Evolutionary conservation across 2,329 filamentous ascomycete genomes (phyloP).

Genomic region (Cladosporium sp.): DNA sequence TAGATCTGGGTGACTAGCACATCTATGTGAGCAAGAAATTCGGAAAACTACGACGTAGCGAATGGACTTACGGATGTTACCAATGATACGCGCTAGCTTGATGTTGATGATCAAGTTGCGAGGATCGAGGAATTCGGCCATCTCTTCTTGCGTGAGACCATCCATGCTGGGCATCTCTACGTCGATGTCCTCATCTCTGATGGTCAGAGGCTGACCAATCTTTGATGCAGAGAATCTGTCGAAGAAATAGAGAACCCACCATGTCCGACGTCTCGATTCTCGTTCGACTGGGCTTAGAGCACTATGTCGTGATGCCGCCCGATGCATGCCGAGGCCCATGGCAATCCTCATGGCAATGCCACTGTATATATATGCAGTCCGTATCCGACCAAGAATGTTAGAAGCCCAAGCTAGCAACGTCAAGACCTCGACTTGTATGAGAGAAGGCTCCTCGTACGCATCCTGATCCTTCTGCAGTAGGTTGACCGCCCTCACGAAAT

Average conservation of each 20-base stretch:
- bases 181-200: slow-evolving; percentile 36
- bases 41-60: slow-evolving; percentile 16
- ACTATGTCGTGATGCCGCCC: slow-evolving; percentile 31
- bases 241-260: slow-evolving; percentile 34
- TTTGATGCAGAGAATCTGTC: slow-evolving; percentile 33
- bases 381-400: slow-evolving; percentile 42
- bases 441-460: slow-evolving; percentile 39
- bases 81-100: slow-evolving; percentile 36
- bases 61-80: slow-evolving; percentile 25
- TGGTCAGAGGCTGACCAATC: slow-evolving; percentile 31
- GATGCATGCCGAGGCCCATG: slow-evolving; percentile 44
- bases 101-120: slow-evolving; percentile 39
- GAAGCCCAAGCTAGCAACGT: slow-evolving; percentile 46
- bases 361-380: slow-evolving; percentile 43
- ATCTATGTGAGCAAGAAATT: neutral
- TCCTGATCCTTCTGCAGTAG: slow-evolving; percentile 33
- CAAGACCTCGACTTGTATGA: slow-evolving; percentile 45
- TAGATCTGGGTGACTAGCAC: slow-evolving; percentile 22
- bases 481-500: slow-evolving; percentile 40
- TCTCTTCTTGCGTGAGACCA: slow-evolving; percentile 23
- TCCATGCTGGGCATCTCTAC: slow-evolving; percentile 42
- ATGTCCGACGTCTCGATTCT: slow-evolving; percentile 31
- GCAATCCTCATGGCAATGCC: slow-evolving; percentile 44
- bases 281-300: slow-evolving; percentile 32
- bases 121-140: slow-evolving; percentile 34